phyloP scores from a whole-genome alignment of 2,329 filamentous ascomycete genomes.

The Orbilia blumenaviensis region DNA sequence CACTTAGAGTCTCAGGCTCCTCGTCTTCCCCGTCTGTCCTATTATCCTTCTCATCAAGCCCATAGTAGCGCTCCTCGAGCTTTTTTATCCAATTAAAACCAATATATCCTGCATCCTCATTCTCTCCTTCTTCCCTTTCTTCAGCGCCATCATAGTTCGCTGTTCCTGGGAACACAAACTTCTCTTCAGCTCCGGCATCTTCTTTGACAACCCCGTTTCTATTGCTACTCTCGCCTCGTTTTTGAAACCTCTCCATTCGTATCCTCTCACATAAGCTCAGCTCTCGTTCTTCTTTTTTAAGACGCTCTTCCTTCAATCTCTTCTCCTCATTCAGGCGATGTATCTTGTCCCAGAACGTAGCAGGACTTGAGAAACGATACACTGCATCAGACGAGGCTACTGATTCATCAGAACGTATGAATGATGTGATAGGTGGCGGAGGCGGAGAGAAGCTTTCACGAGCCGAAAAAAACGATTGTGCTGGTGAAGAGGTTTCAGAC shows the following conservation, averaged over 20 bases:
- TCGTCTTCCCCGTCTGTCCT: neutral
- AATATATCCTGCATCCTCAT: neutral
- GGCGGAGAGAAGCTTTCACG: neutral
- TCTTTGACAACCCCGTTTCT: neutral
- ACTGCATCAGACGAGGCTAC: neutral
- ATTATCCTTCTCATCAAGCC: neutral
- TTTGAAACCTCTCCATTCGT: slow-evolving; percentile 13
- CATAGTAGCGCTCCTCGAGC: slow-evolving; percentile 11
- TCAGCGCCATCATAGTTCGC: neutral
- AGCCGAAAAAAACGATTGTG: neutral
- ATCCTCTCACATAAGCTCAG: slow-evolving; percentile 18
- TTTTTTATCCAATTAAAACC: neutral
- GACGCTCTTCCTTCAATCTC: neutral
- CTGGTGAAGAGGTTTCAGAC: neutral
- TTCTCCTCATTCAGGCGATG: neutral
- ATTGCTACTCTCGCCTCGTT: neutral
- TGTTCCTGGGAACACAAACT: slow-evolving; percentile 7
- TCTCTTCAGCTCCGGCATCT: neutral
- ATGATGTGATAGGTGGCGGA: neutral
- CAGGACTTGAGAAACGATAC: neutral
- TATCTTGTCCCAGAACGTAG: slow-evolving; percentile 18
- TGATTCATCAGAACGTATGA: neutral
- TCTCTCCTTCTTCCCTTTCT: neutral
- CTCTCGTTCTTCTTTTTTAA: neutral
- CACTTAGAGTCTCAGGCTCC: neutral